Conservation (phyloP, 352 stramenopile genomes). For the Pythium scleroteichum region DNA sequence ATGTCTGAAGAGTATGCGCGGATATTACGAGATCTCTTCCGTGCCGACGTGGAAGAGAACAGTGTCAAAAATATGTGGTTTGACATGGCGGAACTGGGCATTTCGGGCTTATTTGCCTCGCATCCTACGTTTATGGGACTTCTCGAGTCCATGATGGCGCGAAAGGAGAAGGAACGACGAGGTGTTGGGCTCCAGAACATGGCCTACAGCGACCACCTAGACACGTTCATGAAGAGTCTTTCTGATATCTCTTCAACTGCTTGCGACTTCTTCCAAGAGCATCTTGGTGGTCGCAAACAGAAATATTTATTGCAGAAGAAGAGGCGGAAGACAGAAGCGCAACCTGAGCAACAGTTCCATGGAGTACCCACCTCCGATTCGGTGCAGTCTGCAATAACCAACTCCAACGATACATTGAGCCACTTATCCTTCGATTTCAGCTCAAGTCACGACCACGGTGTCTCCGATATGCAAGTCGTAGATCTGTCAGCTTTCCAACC, state of each 20-base stretch:
- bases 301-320: constrained; percentile 36
- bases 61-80: constrained; percentile 34
- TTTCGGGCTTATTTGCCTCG: constrained; percentile 57
- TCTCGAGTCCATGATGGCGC: constrained; percentile 65
- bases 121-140: constrained; percentile 66
- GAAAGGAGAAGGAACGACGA: constrained; percentile 77
- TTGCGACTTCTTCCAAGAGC: constrained; percentile 72
- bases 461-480: constrained; percentile 3
- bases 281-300: constrained; percentile 67
- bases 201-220: constrained; percentile 62
- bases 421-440: constrained; percentile 13
- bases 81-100: constrained; percentile 62
- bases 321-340: constrained; percentile 21
- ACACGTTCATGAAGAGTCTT: constrained; percentile 68
- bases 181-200: constrained; percentile 84
- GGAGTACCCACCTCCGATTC: background rate
- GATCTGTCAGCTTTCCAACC: constrained; percentile 8
- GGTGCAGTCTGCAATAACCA: background rate
- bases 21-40: constrained; percentile 25
- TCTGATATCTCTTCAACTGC: constrained; percentile 55
- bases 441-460: background rate
- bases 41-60: constrained; percentile 25
- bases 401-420: background rate
- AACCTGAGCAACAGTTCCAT: background rate
- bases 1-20: constrained; percentile 22